Evolutionary conservation across 495 filamentous ascomycete species (phyloP).

Genomic region (Parathielavia hyrcaniae): DNA sequence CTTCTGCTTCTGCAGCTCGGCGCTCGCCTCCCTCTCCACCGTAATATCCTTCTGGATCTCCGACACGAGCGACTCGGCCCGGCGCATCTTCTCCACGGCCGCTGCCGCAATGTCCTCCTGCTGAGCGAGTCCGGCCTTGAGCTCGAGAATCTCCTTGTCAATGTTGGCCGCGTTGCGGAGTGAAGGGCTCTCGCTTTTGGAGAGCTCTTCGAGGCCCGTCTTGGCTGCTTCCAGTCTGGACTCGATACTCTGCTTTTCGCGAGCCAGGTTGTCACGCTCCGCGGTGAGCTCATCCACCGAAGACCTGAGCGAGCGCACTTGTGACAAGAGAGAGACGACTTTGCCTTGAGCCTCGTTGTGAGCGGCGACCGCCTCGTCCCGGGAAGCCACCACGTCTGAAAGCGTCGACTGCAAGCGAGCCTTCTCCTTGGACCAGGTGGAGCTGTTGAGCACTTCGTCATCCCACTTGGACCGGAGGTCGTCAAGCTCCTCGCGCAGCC

Average conservation of each 20-base stretch:
- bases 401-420: slow-evolving; percentile 82
- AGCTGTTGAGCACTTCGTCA: slow-evolving; percentile 94
- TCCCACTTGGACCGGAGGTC: slow-evolving; percentile 97
- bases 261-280: slow-evolving; percentile 76
- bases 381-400: slow-evolving; percentile 78
- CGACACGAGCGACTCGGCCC: slow-evolving; percentile 77
- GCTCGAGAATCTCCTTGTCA: slow-evolving; percentile 82
- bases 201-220: slow-evolving; percentile 85
- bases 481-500: slow-evolving; percentile 88
- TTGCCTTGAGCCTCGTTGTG: slow-evolving; percentile 93
- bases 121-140: slow-evolving; percentile 83
- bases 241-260: slow-evolving; percentile 88
- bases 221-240: slow-evolving; percentile 80
- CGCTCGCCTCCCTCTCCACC: slow-evolving; percentile 78
- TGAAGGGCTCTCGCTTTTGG: slow-evolving; percentile 77
- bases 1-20: slow-evolving; percentile 86
- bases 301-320: slow-evolving; percentile 77
- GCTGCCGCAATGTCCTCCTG: slow-evolving; percentile 90
- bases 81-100: slow-evolving; percentile 96
- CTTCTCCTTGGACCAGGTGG: slow-evolving; percentile 98
- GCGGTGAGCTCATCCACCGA: slow-evolving; percentile 78
- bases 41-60: slow-evolving; percentile 94
- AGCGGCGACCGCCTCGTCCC: slow-evolving; percentile 85
- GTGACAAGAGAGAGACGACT: slow-evolving; percentile 83
- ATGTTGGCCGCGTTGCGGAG: slow-evolving; percentile 87